Percentiles rank a stretch among this genome's conserved stretches.
Conservation (phyloP, 163 green algal genomes). For the Botryococcus braunii region DNA sequence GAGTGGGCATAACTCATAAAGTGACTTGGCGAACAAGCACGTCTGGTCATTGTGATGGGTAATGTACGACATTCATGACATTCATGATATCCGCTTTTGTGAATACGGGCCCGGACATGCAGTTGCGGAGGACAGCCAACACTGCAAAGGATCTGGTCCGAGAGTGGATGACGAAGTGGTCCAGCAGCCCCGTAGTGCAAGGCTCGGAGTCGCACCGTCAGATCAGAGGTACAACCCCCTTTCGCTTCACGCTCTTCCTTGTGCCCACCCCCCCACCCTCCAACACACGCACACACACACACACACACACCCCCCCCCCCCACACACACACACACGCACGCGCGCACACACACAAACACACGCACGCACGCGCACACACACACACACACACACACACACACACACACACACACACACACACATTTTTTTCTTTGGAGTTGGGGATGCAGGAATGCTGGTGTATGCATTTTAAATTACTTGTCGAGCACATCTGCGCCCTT, state of each 20-base stretch:
- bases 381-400: no score
- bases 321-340: no score
- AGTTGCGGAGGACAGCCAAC: conserved; percentile 34
- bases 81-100: neutral
- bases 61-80: neutral
- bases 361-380: no score
- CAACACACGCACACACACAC: no score
- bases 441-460: neutral
- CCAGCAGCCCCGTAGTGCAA: conserved; percentile 9
- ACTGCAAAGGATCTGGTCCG: conserved; percentile 34
- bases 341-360: no score
- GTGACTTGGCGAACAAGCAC: no score
- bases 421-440: neutral
- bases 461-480: neutral
- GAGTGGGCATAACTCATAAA: no score
- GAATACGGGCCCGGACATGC: neutral
- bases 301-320: no score
- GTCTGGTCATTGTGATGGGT: neutral
- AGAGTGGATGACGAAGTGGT: conserved; percentile 29
- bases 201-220: conserved; percentile 15
- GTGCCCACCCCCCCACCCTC: no score
- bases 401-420: no score
- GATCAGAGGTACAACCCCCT: conserved; percentile 8
- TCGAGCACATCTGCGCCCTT: neutral
- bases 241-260: no score